A percentile compares a stretch with the other conserved stretches of the same genome.
Evolutionary conservation across 1,139 yeast species (phyloP).

Genomic region (Geotrichum reessii): DNA sequence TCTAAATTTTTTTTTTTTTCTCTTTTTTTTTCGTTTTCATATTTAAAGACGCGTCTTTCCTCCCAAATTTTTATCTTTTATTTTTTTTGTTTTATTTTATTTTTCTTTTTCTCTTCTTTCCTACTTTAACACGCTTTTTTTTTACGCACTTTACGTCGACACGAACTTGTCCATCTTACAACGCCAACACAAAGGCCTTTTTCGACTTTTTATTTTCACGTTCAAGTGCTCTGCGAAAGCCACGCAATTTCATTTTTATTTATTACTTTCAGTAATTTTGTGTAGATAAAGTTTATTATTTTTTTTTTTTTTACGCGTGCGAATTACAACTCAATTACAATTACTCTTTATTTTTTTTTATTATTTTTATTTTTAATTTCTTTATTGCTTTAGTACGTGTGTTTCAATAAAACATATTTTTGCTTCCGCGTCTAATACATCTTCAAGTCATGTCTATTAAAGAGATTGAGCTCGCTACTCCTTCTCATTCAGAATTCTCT

Average conservation of each 20-base stretch:
- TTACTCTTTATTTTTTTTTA: background rate
- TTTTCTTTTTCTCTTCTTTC: background rate
- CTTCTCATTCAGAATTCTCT: conserved; percentile 8
- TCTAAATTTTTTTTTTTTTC: background rate
- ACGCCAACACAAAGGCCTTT: background rate
- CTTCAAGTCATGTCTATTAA: conserved; percentile 11
- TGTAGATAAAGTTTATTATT: background rate
- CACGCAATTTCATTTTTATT: background rate
- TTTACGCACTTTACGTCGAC: background rate
- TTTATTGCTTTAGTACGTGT: background rate
- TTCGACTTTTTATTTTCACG: background rate
- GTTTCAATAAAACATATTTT: background rate
- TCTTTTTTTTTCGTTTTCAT: background rate
- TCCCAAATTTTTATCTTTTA: background rate
- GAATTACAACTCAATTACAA: background rate
- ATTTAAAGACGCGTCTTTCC: background rate
- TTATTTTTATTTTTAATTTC: background rate
- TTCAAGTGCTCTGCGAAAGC: background rate
- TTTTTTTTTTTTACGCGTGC: background rate
- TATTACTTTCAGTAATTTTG: background rate
- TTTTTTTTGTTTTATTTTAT: background rate
- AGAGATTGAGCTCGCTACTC: conserved; percentile 14
- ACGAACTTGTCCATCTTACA: background rate
- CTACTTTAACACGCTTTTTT: background rate
- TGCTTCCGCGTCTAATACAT: background rate